Base-by-base conservation (phyloP, 2,329 filamentous ascomycete species). In the Sarocladium oryzae region DNA sequence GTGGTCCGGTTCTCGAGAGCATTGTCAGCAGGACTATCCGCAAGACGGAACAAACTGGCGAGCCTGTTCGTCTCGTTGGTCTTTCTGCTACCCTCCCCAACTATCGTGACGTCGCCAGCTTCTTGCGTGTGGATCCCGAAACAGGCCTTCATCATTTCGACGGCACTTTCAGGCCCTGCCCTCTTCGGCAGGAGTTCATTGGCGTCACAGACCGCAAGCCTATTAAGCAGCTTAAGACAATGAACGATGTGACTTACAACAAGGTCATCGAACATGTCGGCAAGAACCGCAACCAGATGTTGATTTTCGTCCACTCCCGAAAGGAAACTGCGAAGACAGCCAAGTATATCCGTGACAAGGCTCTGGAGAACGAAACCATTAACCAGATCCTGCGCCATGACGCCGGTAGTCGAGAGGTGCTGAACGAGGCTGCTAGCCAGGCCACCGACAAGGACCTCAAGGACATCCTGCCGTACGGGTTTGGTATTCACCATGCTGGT, bases 261-360 rank as follows among this genome's bases (percentile, higher is more conserved):
- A 99, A 99, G 69, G 91, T 96, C 24, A 81, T 99, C 51, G 93
- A 99, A 68, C 92, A 97, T 64, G 92, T 96, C 26, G 93, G 93
- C 6, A 85, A 86, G 53, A 86, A 95, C 62, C 84, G 88, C 56
- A 96, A 99, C 61, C 93, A 99, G 68, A 96, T 99, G 91, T 82
- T 99, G 35, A 96, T 99, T 54, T 99, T 99, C 63, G 93, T 99
- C 5, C 95, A 99, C 66, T 99, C 95, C 32, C 81, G 93, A 61
- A 99, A 99, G 64, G 95, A 99, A 68, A 99, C 95, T 0, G 90
- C 91, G 8, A 99, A 99, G 72, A 99, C 95, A 2, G 93, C 92
- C 21, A 89, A 88, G 63, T 96, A 96, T 64, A 91, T 99, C 62
- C 82, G 91, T 56, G 95, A 99, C 73, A 96, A 96, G 70, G 92